Conservation (phyloP, 768 basidiomycete species). For the Infundibulicybe gibba region DNA sequence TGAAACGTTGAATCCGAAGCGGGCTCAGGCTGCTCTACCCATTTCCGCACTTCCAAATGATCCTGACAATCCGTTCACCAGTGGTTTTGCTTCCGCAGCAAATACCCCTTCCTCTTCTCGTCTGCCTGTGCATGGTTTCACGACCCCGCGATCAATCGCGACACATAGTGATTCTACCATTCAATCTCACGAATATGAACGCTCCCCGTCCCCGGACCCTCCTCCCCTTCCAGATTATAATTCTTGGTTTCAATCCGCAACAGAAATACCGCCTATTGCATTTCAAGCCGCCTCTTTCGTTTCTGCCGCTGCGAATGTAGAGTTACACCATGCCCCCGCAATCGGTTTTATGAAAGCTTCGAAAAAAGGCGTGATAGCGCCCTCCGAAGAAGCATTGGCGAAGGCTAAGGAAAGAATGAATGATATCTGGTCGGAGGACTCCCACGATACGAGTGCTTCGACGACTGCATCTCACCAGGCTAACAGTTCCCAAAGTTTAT, state of each 20-base stretch:
- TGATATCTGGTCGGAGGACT: slow-evolving; percentile 40
- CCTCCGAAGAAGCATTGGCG: slow-evolving; percentile 51
- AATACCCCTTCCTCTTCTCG: neutral
- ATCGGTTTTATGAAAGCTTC: slow-evolving; percentile 28
- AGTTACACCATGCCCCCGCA: neutral
- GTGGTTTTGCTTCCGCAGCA: slow-evolving; percentile 1
- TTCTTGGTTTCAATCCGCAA: slow-evolving; percentile 45
- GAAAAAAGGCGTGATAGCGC: slow-evolving; percentile 37
- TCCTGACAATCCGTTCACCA: slow-evolving; percentile 40
- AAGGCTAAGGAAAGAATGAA: slow-evolving; percentile 51
- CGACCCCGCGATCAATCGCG: no score
- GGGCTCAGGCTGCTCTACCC: neutral
- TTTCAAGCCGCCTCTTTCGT: slow-evolving; percentile 33
- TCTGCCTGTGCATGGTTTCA: no score
- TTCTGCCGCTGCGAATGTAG: slow-evolving; percentile 4
- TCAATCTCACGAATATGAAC: slow-evolving; percentile 10
- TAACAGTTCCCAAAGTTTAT: slow-evolving; percentile 18
- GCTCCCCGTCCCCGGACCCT: slow-evolving; percentile 37
- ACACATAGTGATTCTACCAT: no score
- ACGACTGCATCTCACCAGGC: slow-evolving; percentile 9
- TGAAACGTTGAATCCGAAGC: slow-evolving; percentile 1
- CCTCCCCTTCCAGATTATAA: slow-evolving; percentile 37
- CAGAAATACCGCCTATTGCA: slow-evolving; percentile 20
- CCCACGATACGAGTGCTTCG: neutral
- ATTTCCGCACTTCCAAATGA: slow-evolving; percentile 22